A percentile compares a stretch with the other conserved stretches of the same genome.
Evolutionary conservation across 495 filamentous ascomycete genomes (phyloP).

Genomic region (Penicillium odoratum): DNA sequence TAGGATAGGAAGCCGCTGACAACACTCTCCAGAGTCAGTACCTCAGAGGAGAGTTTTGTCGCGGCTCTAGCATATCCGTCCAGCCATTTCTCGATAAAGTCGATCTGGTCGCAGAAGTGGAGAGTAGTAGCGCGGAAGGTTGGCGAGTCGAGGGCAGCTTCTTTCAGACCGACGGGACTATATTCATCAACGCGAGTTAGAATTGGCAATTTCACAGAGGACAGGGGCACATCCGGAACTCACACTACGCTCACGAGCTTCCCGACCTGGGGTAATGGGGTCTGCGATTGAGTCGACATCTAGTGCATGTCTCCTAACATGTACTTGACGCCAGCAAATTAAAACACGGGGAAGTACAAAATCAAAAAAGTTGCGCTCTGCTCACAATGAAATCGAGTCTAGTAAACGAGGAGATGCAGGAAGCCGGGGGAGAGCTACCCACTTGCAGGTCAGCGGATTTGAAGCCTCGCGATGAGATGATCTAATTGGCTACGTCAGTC

Average conservation of each 20-base stretch:
- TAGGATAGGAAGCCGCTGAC: constrained; percentile 74
- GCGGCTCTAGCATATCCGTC: constrained; percentile 80
- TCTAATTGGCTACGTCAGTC: constrained; percentile 49
- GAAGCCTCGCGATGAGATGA: constrained; percentile 16
- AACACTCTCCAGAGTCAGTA: constrained; percentile 64
- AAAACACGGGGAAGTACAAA: background rate
- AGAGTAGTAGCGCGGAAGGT: constrained; percentile 87
- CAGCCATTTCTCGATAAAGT: constrained; percentile 90
- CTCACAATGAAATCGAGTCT: background rate
- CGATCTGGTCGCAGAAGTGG: constrained; percentile 91
- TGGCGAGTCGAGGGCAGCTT: constrained; percentile 93
- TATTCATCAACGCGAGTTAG: constrained; percentile 15
- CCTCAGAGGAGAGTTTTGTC: constrained; percentile 72
- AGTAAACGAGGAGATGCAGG: constrained; percentile 10
- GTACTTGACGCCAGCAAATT: constrained; percentile 31
- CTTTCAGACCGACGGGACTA: constrained; percentile 86
- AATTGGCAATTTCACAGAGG: constrained; percentile 4
- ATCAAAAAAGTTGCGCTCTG: constrained; percentile 5
- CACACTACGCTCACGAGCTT: constrained; percentile 60
- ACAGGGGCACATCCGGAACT: constrained; percentile 14
- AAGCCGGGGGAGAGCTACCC: constrained; percentile 19
- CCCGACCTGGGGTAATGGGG: constrained; percentile 48
- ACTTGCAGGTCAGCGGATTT: constrained; percentile 18
- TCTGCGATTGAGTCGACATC: constrained; percentile 49
- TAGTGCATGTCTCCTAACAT: constrained; percentile 45